These are phyloP conservation scores for Penicillium atrosanguineum DNA, from an alignment of 495 filamentous ascomycete species.

Conservation along the genomic window DNA sequence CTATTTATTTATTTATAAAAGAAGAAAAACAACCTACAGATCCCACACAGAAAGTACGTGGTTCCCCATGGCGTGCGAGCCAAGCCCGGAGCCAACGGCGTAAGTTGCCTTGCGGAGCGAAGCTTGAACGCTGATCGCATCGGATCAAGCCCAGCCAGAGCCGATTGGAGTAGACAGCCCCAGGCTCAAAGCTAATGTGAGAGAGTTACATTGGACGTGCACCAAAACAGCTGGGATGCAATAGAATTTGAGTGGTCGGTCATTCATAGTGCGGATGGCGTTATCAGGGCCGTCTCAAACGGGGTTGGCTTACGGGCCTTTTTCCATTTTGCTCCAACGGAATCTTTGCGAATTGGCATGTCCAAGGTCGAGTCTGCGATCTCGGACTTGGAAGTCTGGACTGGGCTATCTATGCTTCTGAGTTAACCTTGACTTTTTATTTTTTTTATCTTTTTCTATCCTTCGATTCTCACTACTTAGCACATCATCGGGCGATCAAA, in stretches of 20 bases:
- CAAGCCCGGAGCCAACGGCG: not conserved
- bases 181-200: not conserved
- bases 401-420: not conserved
- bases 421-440: too few relatives aligned
- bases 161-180: not conserved
- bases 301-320: constrained; percentile 1
- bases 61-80: constrained; percentile 9
- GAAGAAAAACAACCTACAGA: too few relatives aligned
- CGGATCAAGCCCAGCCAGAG: not conserved
- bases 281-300: constrained; percentile 12
- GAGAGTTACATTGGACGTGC: constrained; percentile 6
- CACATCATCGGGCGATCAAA: not conserved
- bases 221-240: constrained; percentile 4
- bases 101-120: not conserved
- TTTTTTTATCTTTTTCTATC: not conserved
- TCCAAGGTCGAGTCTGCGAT: too few relatives aligned
- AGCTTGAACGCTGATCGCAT: not conserved
- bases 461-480: not conserved
- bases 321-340: not conserved
- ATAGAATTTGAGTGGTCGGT: not conserved
- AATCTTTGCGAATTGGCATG: too few relatives aligned
- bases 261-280: constrained; percentile 21
- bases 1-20: too few relatives aligned
- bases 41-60: not conserved
- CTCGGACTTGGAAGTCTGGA: not conserved